Evolutionary conservation across 139 green algal genomes (phyloP).

Genomic region (Auxenochlorella pyrenoidosa): DNA sequence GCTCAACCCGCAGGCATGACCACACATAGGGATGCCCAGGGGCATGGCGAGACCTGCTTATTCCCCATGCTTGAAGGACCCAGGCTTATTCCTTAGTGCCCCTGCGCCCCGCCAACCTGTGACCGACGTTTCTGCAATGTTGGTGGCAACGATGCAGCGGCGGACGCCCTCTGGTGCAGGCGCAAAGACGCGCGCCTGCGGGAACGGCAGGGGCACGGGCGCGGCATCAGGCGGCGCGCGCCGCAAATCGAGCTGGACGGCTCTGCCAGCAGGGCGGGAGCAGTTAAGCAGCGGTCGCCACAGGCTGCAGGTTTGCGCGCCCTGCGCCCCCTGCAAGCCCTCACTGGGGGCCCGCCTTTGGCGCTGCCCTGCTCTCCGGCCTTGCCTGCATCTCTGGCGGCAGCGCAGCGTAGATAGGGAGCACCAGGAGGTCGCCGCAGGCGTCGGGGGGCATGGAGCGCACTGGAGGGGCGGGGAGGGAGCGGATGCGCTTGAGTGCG

Average conservation of each 20-base stretch:
- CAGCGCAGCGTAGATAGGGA: conserved; percentile 94
- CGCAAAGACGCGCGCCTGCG: conserved; percentile 89
- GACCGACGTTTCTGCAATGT: conserved; percentile 97
- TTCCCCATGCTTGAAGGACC: no score
- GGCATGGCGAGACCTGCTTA: no score
- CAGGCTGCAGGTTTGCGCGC: no score
- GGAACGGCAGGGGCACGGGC: not conserved
- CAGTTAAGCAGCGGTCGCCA: not conserved
- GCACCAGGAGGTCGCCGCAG: conserved; percentile 77
- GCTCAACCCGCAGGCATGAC: no score
- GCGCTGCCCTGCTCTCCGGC: not conserved
- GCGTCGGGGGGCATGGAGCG: conserved; percentile 57
- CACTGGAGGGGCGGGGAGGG: conserved; percentile 30
- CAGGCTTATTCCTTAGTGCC: no score
- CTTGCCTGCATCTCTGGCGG: conserved; percentile 83
- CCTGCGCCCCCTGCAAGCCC: not conserved
- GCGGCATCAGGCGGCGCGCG: no score
- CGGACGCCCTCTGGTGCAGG: conserved; percentile 71
- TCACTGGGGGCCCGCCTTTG: not conserved
- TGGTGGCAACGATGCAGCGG: conserved; percentile 94
- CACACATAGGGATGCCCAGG: no score
- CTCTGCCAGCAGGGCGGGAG: no score
- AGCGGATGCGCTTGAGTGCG: no score
- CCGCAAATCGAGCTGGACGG: no score
- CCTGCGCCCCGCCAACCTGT: conserved; percentile 82